Conservation (phyloP, 73 alveolate species). For the Tetrahymena thermophila region DNA sequence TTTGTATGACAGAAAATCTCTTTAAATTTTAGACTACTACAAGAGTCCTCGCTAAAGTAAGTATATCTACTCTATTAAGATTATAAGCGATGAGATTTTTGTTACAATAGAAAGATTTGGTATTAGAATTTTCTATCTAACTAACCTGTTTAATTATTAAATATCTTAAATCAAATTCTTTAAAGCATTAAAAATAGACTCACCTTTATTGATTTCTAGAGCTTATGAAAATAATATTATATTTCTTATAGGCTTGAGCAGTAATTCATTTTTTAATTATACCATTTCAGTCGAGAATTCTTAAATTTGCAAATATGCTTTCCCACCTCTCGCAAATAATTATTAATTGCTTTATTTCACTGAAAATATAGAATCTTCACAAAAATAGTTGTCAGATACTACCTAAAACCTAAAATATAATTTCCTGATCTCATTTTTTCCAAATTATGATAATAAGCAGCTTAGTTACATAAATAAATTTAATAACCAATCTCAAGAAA, state of each 20-base stretch:
- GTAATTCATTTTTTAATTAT: neutral
- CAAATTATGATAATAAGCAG: neutral
- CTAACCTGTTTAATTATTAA: neutral
- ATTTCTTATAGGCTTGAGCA: neutral
- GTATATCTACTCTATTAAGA: neutral
- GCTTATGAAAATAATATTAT: neutral
- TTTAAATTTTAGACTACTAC: neutral
- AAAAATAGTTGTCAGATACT: neutral
- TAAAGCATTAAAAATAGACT: neutral
- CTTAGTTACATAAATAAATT: neutral
- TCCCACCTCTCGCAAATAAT: neutral
- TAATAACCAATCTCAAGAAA: neutral
- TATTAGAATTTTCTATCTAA: neutral
- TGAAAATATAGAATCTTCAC: neutral
- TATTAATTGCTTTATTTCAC: neutral
- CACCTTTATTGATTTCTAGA: neutral
- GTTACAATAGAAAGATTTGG: neutral
- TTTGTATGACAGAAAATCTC: neutral
- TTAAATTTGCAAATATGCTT: neutral
- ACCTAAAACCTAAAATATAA: neutral
- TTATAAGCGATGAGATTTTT: neutral
- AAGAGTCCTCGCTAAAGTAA: neutral
- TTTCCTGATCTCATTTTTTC: neutral
- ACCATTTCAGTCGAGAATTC: neutral
- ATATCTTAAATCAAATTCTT: neutral